These are phyloP conservation scores for Pleurotus pulmonarius DNA, from an alignment of 768 basidiomycete species.

Conservation along the genomic window DNA sequence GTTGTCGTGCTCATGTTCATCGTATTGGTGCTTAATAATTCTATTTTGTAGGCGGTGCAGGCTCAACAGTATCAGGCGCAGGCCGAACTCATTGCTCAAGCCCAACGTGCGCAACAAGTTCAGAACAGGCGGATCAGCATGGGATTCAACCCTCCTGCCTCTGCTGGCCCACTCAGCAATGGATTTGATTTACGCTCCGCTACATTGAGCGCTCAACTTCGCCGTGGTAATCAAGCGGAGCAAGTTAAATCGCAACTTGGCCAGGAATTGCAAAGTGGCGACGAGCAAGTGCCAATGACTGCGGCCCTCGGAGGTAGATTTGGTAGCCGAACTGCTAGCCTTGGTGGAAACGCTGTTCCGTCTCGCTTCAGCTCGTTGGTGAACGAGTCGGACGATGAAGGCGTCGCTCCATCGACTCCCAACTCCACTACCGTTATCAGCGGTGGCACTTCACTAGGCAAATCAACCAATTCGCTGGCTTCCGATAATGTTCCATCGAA, in stretches of 20 bases:
- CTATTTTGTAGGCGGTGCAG: constrained; percentile 46
- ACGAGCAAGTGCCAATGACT: constrained; percentile 76
- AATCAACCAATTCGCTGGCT: constrained; percentile 27
- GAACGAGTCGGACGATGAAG: constrained; percentile 40
- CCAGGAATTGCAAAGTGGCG: constrained; percentile 25
- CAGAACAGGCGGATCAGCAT: constrained; percentile 45
- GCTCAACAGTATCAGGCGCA: constrained; percentile 65
- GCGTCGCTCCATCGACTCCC: constrained; percentile 50
- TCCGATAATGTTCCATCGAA: constrained; percentile 54
- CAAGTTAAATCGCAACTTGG: constrained; percentile 60
- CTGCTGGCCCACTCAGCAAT: constrained; percentile 65
- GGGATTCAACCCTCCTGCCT: constrained; percentile 55
- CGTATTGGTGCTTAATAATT: no score
- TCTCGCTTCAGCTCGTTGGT: constrained; percentile 16
- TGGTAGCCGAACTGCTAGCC: constrained; percentile 56
- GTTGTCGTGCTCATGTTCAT: constrained; percentile 13
- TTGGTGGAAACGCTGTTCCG: constrained; percentile 27
- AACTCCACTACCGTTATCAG: constrained; percentile 65
- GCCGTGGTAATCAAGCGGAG: constrained; percentile 69
- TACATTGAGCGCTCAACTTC: constrained; percentile 52
- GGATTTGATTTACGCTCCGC: constrained; percentile 64
- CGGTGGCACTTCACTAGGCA: constrained; percentile 69
- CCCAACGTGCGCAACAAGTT: constrained; percentile 48
- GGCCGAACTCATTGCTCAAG: constrained; percentile 62
- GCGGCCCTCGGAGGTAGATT: constrained; percentile 76